Evolutionary conservation across 1,284 basidiomycete genomes (phyloP).

Genomic region (Ustilago shanxiensis): DNA sequence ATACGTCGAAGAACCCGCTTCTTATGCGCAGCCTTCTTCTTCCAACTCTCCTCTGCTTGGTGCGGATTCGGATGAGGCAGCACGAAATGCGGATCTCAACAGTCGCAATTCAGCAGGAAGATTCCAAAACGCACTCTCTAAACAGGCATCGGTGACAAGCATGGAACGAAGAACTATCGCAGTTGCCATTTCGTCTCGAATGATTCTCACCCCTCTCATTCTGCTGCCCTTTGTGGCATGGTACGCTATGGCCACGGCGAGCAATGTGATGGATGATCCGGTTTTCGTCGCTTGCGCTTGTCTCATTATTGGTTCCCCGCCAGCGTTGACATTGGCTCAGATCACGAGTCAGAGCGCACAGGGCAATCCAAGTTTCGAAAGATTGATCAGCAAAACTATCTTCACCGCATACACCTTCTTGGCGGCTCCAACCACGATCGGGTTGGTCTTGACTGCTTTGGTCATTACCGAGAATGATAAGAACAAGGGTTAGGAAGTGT

Average conservation of each 20-base stretch:
- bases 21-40: constrained; percentile 1
- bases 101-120: constrained; percentile 33
- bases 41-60: background rate
- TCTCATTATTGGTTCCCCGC: constrained; percentile 81
- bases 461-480: constrained; percentile 59
- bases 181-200: constrained; percentile 82
- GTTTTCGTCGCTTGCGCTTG: constrained; percentile 85
- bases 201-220: constrained; percentile 85
- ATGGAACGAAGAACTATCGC: constrained; percentile 79
- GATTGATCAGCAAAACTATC: constrained; percentile 78
- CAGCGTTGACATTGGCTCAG: constrained; percentile 76
- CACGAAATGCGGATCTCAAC: constrained; percentile 51
- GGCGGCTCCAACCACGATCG: constrained; percentile 64
- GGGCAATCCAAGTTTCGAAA: constrained; percentile 88
- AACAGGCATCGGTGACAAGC: constrained; percentile 17
- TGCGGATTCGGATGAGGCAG: constrained; percentile 22
- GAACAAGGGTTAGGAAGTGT: constrained; percentile 19
- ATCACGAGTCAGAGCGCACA: constrained; percentile 82
- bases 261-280: constrained; percentile 73
- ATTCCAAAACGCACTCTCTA: constrained; percentile 26
- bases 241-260: constrained; percentile 45
- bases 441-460: constrained; percentile 61
- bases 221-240: constrained; percentile 72
- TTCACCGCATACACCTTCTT: constrained; percentile 66
- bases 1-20: constrained; percentile 32